Evolutionary conservation across 2,329 filamentous ascomycete genomes (phyloP), one percentile per base, ranked within the genome.

Genomic region (Claviceps purpurea): DNA sequence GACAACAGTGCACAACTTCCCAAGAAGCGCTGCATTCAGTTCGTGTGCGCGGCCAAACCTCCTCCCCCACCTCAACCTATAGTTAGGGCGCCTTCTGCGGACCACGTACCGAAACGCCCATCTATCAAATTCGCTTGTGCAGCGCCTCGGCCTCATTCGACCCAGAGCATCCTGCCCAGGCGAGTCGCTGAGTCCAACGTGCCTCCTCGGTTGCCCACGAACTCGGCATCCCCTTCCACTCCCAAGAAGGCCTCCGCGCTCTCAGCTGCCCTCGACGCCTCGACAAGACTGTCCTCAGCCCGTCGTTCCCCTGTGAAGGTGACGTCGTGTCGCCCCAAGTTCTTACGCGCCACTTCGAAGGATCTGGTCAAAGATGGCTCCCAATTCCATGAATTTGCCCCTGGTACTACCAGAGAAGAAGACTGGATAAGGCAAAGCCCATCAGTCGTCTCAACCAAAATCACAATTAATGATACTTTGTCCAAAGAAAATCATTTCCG

Each of bases 351-450:
- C 16, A 68, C 73, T 53, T 70, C 71, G 5, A 69, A 63, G 39
- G 77, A 80, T 49, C 61, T 80, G 44, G 68, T 70, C 40, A 72
- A 71, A 42, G 78, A 84, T 56, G 73, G 74, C 26, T 81, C 71
- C 63, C 81, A 72, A 48, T 97, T 96, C 64, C 88, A 96, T 65
- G 91, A 95, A 62, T 97, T 97, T 65, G 91, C 88, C 44, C 89
- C 85, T 64, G 89, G 87, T 49, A 77, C 82, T 53, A 76, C 85
- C 42, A 81, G 88, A 54, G 86, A 93, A 56, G 90, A 96, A 53
- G 90, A 95, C 60, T 98, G 93, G 93, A 87, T 94, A 34, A 73
- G 73, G 16, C 81, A 85, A 52, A 84, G 87, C 60, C 73, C 79
- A 38, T 74, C 77, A 7, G 77, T 79, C 37, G 73, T 81, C 57